phyloP scores from a whole-genome alignment of 768 basidiomycete genomes.

The Atractiella rhizophila region DNA sequence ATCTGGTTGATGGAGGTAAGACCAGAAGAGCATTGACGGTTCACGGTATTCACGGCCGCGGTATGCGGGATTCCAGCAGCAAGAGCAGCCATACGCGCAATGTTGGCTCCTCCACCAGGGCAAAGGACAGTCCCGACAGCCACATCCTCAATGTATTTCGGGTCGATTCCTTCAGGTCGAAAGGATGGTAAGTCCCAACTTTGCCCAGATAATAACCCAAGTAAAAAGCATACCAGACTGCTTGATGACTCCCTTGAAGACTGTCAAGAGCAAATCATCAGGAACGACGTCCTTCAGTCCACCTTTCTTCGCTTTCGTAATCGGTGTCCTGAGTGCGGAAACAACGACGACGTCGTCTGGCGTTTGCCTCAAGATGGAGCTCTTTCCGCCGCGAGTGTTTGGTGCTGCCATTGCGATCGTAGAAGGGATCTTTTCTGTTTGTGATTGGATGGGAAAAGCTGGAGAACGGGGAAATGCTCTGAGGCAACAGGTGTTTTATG shows the following conservation, averaged over 20 bases:
- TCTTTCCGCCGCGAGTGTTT: neutral
- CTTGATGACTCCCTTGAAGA: conserved; percentile 55
- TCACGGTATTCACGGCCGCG: conserved; percentile 71
- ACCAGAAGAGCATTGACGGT: conserved; percentile 80
- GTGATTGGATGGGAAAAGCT: too few species aligned
- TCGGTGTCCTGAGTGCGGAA: conserved; percentile 61
- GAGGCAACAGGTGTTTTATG: too few species aligned
- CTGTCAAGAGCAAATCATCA: conserved; percentile 56
- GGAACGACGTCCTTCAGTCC: conserved; percentile 68
- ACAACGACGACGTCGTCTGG: conserved; percentile 21
- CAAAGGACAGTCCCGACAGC: conserved; percentile 55
- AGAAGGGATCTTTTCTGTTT: too few species aligned
- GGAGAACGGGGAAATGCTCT: too few species aligned
- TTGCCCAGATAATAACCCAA: conserved; percentile 38
- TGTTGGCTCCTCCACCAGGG: conserved; percentile 47
- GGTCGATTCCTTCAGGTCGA: conserved; percentile 11
- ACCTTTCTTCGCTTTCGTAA: conserved; percentile 67
- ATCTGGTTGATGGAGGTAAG: conserved; percentile 76
- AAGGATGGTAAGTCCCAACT: too few species aligned
- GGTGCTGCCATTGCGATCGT: conserved; percentile 39
- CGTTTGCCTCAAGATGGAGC: neutral
- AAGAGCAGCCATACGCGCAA: conserved; percentile 51
- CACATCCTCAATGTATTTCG: conserved; percentile 13
- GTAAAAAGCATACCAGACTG: conserved; percentile 54
- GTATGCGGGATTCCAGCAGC: conserved; percentile 66